A percentile compares a stretch with the other conserved stretches of the same genome.
These are phyloP conservation scores for Citrus hindsii DNA, from an alignment of 345 rosid genomes.

Conservation along the genomic window DNA sequence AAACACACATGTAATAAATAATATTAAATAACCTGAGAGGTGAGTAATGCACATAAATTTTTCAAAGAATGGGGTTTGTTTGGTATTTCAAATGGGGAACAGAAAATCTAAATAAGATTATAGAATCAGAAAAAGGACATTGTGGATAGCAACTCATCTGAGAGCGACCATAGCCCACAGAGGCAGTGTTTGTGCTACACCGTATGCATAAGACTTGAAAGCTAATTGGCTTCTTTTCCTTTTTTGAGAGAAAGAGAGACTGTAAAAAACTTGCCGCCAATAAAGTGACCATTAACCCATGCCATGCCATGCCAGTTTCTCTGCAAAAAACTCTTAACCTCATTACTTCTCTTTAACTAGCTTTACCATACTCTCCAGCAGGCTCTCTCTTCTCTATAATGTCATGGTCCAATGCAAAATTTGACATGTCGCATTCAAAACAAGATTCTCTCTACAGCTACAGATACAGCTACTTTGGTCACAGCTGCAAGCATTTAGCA, in stretches of 20 bases:
- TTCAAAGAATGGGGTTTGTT: background rate
- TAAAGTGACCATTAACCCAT: slow-evolving; percentile 23
- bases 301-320: slow-evolving; percentile 18
- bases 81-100: slow-evolving; percentile 18
- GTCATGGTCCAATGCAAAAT: slow-evolving; percentile 18
- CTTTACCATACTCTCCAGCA: slow-evolving; percentile 8
- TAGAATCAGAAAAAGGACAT: slow-evolving; percentile 29
- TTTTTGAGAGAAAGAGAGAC: background rate
- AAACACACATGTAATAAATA: slow-evolving; percentile 25
- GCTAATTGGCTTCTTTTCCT: slow-evolving; percentile 17
- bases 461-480: background rate
- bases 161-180: slow-evolving; percentile 18
- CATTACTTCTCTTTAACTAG: slow-evolving; percentile 15
- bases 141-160: slow-evolving; percentile 28
- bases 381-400: slow-evolving; percentile 19
- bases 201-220: slow-evolving; percentile 20
- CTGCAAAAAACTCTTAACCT: slow-evolving; percentile 19
- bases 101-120: slow-evolving; percentile 24
- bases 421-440: slow-evolving; percentile 29
- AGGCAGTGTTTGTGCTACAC: slow-evolving; percentile 11
- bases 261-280: background rate
- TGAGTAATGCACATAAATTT: slow-evolving; percentile 4
- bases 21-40: background rate
- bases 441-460: slow-evolving; percentile 14
- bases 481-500: background rate